phyloP scores from a whole-genome alignment of 1,139 yeast genomes.

The Scheffersomyces titani region DNA sequence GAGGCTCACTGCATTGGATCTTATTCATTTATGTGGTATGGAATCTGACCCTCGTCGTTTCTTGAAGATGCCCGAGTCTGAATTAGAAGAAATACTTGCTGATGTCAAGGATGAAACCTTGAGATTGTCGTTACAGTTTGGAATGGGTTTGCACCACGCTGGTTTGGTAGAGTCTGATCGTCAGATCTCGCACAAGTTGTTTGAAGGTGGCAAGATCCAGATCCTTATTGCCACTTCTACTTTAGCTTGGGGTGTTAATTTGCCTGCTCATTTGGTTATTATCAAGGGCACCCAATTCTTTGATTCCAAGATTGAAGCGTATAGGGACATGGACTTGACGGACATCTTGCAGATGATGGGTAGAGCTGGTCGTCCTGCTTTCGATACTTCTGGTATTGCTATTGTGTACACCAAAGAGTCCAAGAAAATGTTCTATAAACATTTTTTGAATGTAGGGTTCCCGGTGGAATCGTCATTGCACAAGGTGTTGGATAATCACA shows the following conservation, averaged over 20 bases:
- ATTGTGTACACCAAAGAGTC: constrained; percentile 92
- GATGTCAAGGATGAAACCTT: constrained; percentile 89
- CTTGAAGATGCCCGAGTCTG: constrained; percentile 73
- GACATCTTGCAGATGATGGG: constrained; percentile 93
- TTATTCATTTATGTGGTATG: constrained; percentile 92
- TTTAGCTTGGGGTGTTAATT: constrained; percentile 95
- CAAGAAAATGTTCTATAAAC: constrained; percentile 89
- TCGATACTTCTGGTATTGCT: constrained; percentile 93
- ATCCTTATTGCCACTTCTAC: constrained; percentile 93
- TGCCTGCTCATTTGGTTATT: constrained; percentile 92
- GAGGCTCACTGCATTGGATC: constrained; percentile 87
- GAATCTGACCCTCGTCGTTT: constrained; percentile 92
- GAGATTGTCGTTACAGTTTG: constrained; percentile 82
- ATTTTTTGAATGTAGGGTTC: constrained; percentile 90
- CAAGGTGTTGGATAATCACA: constrained; percentile 88
- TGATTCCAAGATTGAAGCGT: constrained; percentile 79
- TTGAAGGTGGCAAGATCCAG: constrained; percentile 84
- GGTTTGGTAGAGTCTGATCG: constrained; percentile 93
- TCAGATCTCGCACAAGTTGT: constrained; percentile 79
- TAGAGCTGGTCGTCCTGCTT: constrained; percentile 96
- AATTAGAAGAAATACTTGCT: constrained; percentile 60
- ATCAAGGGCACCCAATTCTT: constrained; percentile 92
- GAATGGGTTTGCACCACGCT: constrained; percentile 97
- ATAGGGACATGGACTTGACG: constrained; percentile 87
- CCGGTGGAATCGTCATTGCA: constrained; percentile 97